A percentile compares a stretch with the other conserved stretches of the same genome.
These are phyloP conservation scores for Hemisphaericaspora xylanilytica DNA, from an alignment of 1,139 yeast genomes.

Conservation along the genomic window DNA sequence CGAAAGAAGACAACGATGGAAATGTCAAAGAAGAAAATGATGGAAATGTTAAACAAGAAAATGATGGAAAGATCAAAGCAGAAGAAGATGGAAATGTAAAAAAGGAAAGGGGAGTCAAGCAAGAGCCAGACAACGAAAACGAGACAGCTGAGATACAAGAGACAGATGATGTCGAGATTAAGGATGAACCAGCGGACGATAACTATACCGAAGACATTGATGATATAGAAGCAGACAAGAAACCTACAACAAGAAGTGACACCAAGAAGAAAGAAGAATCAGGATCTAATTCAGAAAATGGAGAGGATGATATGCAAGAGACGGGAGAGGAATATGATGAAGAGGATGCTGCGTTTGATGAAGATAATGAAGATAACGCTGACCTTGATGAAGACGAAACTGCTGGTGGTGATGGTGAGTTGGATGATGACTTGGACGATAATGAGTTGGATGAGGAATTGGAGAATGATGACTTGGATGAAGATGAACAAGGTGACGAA, in stretches of 20 bases:
- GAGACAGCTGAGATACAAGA: too few relatives aligned
- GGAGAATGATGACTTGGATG: background rate
- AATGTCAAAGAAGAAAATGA: background rate
- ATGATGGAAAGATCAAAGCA: background rate
- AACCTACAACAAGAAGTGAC: too few relatives aligned
- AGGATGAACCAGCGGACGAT: too few relatives aligned
- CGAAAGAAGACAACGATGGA: conserved; percentile 3
- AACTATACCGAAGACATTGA: too few relatives aligned
- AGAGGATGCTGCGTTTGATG: background rate
- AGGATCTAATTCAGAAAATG: background rate
- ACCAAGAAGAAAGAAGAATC: too few relatives aligned
- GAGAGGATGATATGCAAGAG: background rate
- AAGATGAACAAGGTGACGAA: background rate
- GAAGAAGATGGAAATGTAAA: background rate
- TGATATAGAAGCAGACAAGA: too few relatives aligned
- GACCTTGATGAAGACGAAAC: background rate
- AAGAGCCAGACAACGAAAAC: background rate
- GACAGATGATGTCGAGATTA: too few relatives aligned
- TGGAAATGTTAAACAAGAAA: background rate
- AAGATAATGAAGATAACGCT: background rate
- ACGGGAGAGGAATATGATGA: background rate
- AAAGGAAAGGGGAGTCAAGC: background rate
- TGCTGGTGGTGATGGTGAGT: too few relatives aligned
- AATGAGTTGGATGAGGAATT: background rate
- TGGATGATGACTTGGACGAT: background rate